Evolutionary conservation across 2,329 filamentous ascomycete genomes (phyloP).

Genomic region (Dactylellina drechsleri): DNA sequence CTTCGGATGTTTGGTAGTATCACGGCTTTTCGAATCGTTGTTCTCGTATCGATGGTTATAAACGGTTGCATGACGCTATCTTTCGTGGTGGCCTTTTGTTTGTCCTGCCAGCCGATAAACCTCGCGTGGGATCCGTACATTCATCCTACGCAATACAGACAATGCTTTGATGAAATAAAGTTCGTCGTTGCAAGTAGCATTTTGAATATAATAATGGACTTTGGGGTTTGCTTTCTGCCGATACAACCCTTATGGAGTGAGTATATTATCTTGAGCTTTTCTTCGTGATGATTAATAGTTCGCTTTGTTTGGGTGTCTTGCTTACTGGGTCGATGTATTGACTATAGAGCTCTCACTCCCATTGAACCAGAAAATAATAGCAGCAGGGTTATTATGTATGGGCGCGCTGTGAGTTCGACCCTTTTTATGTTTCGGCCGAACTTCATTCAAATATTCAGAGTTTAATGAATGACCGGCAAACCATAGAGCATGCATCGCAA

Average conservation of each 20-base stretch:
- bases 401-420: slow-evolving; percentile 28
- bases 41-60: slow-evolving; percentile 30
- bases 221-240: slow-evolving; percentile 44
- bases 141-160: slow-evolving; percentile 15
- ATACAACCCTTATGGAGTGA: slow-evolving; percentile 41
- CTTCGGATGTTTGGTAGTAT: slow-evolving; percentile 55
- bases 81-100: slow-evolving; percentile 11
- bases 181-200: slow-evolving; percentile 28
- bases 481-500: slow-evolving; percentile 37
- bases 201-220: slow-evolving; percentile 40
- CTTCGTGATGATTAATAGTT: neutral
- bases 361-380: slow-evolving; percentile 35
- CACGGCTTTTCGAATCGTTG: slow-evolving; percentile 19
- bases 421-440: too few species aligned
- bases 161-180: slow-evolving; percentile 27
- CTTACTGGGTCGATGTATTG: neutral
- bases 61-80: slow-evolving; percentile 39
- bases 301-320: neutral
- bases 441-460: too few species aligned
- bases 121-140: slow-evolving; percentile 27
- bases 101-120: slow-evolving; percentile 23
- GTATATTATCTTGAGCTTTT: neutral
- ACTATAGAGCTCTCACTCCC: slow-evolving; percentile 32
- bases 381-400: slow-evolving; percentile 32
- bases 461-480: too few species aligned